A percentile compares a stretch with the other conserved stretches of the same genome.
These are phyloP conservation scores for Sesbania bispinosa DNA, from an alignment of 306 rosid genomes.

Conservation along the genomic window DNA sequence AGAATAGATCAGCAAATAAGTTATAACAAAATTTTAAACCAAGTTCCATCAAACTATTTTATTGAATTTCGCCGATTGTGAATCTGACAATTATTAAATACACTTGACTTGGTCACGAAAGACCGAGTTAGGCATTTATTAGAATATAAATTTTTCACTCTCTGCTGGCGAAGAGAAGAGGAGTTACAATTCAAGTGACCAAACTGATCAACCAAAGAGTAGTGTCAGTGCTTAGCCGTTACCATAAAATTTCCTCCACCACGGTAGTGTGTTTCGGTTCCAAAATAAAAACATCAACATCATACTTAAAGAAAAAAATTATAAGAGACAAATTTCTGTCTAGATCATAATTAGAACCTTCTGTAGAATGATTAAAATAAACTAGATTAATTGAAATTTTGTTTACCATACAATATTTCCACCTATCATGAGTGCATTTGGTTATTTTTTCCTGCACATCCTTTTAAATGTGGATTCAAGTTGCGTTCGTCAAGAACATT, in stretches of 20 bases:
- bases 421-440: no score
- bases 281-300: neutral
- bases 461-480: neutral
- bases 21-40: neutral
- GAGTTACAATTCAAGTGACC: neutral
- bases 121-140: neutral
- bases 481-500: neutral
- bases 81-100: neutral
- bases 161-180: neutral
- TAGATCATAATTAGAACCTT: no score
- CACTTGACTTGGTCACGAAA: slow-evolving; percentile 2
- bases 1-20: neutral
- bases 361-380: no score
- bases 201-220: neutral
- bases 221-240: neutral
- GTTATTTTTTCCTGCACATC: neutral
- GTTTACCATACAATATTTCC: no score
- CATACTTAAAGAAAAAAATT: neutral
- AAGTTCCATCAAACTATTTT: neutral
- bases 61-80: neutral
- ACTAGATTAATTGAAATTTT: no score
- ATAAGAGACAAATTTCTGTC: no score
- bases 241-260: neutral
- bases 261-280: neutral
- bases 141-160: neutral